Evolutionary conservation across 2,329 filamentous ascomycete genomes (phyloP).

Genomic region (Fusarium sp.): DNA sequence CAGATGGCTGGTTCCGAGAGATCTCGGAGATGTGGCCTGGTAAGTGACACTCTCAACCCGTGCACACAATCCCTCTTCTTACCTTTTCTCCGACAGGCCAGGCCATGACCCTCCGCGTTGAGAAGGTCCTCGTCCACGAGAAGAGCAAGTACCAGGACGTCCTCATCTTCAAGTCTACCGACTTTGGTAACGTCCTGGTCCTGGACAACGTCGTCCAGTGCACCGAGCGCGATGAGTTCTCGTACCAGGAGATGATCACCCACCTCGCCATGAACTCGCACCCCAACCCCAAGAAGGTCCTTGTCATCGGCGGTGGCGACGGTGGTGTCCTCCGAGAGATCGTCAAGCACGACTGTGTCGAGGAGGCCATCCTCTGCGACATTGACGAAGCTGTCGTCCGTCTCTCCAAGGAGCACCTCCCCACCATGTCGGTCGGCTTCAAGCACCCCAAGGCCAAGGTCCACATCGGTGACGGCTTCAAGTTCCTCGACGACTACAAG

Average conservation of each 20-base stretch:
- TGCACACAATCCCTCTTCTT: conserved; percentile 10
- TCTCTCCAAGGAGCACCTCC: conserved; percentile 98
- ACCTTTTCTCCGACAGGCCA: conserved; percentile 72
- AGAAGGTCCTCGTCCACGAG: conserved; percentile 98
- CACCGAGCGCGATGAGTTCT: conserved; percentile 99
- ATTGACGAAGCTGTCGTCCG: conserved; percentile 99
- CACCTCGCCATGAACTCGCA: conserved; percentile 99
- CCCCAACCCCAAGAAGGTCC: conserved; percentile 97
- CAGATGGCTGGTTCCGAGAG: conserved; percentile 99
- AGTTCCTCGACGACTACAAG: conserved; percentile 97
- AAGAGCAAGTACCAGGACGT: conserved; percentile 99
- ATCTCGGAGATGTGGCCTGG: conserved; percentile 98
- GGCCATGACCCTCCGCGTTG: conserved; percentile 98
- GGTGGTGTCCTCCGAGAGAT: conserved; percentile 98
- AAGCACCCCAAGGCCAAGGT: conserved; percentile 93
- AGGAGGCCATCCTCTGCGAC: conserved; percentile 97
- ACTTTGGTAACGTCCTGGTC: conserved; percentile 96
- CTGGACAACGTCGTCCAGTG: conserved; percentile 99
- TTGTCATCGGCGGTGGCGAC: conserved; percentile 98
- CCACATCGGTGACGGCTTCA: conserved; percentile 97
- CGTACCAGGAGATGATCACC: conserved; percentile 99
- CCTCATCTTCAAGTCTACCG: conserved; percentile 97
- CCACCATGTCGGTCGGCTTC: conserved; percentile 93
- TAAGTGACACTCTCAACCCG: conserved; percentile 51
- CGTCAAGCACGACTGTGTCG: conserved; percentile 97